Evolutionary conservation across 2,329 filamentous ascomycete species (phyloP), one percentile per base, ranked within the genome.

Genomic region (Dactylellina parvicollis): DNA sequence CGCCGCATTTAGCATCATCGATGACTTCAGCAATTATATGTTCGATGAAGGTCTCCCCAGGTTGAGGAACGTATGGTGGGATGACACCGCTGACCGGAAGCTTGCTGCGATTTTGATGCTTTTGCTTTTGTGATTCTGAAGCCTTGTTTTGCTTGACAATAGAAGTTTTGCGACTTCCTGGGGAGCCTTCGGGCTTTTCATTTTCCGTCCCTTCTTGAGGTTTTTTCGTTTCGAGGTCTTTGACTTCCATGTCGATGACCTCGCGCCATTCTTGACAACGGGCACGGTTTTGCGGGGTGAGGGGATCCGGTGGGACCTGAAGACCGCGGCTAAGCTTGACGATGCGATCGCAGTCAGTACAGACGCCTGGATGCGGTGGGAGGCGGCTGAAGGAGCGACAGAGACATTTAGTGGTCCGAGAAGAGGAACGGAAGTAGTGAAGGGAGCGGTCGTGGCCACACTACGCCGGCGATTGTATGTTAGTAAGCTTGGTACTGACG

Each of bases 1-100:
- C 69, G n/a, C 69, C 69, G 16, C 60, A 73, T 22, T 73, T 73
- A 7, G 69, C 69, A 24, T 73, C 60, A 30, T 73, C 69, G 14
- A 66, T 46, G 40, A 66, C 34, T 24, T 73, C 60, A 14, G 28
- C 46, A 8, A 60, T 60, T 16, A 73, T 73, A 18, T 73, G 69
- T 5, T 73, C 60, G 32, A 66, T 14, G 10, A 73, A 73, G 2
- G 69, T 73, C 40, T 73, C 69, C 0, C 60, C 69, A 12, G 69
- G 69, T 24, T 73, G 59, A 10, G 61, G 54, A 16, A 73, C 69
- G 18, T 66, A 66, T 1, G 69, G 60, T 9, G 69, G 67, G 16
- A 64, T 22, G 8, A 64, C 24, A 30, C 47, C 47, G 16, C 40
- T 20, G 26, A 61, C 22, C 3, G 30, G 18, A 24, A 46, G 16